Evolutionary conservation across 228 moss, liverwort and hornwort species (phyloP), one percentile per base, ranked within the genome.

Genomic region (Sphagnum magellanicum): DNA sequence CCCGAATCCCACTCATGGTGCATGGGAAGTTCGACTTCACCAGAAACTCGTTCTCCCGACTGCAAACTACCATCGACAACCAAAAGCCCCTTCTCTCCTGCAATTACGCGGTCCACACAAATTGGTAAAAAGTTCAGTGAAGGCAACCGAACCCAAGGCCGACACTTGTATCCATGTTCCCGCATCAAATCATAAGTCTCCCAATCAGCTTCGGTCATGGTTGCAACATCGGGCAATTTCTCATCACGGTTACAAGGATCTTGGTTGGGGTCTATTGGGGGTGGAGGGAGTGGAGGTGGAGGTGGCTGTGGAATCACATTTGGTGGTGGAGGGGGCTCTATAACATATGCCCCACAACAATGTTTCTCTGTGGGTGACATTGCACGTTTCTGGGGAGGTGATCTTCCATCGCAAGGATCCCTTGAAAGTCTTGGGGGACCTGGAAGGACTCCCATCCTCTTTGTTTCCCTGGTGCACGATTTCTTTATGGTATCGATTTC

Each of bases 291-390:
- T 4, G 32, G 65, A 8, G 1, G 48, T 10, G 47, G 6, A 0
- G 0, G 9, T 0, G 47, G 49, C 52, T 1, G 48, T 3, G 32
- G 32, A 32, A 32, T 4, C 15, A 16, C 60, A 0, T 48, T 60
- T 6, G n/a, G 49, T 16, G 8, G 59, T 16, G 16, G 16, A 46
- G 52, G 49, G 8, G 4, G 0, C 0, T 4, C 32, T 48, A 11
- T 10, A 59, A 11, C 48, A 48, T 67, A 32, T 81, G 81, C 81
- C 51, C 72, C 50, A 66, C 85, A 85, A 79, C 85, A 85, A 61
- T 64, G 0, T 0, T 59, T 53, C 6, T 16, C 0, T 0, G 0
- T 32, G 15, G 63, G 16, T 52, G 16, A 67, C 50, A 53, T 49
- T 68, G 64, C 76, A 17, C 8, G 67, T 0, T 70, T 74, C 14